Base-by-base conservation (phyloP, 2,329 filamentous ascomycete species). In the Pseudomassariella vexata region DNA sequence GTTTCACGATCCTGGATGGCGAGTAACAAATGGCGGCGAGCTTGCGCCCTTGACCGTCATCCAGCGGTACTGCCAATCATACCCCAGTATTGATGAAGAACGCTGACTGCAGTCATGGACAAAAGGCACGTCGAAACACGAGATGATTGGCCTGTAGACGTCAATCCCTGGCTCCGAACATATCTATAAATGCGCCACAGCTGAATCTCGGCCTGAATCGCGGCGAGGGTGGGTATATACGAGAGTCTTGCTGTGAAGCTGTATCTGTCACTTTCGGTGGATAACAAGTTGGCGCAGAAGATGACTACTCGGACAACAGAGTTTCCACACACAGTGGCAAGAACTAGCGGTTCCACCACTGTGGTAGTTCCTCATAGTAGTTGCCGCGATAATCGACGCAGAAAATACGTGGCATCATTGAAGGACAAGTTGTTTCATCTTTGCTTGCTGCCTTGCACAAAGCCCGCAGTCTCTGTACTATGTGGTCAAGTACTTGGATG, bases 101-200 rank as follows among this genome's bases (percentile, higher is more conserved):
- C 42, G 41, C 41, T 46, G 45, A 46, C 42, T 42, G 44, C 40
- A 39, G 42, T 37, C 30, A 47, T 34, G 43, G 45, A 37, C 42
- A 26, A 41, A n/a, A 35, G 35, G 42, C 32, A 37, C 38, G 27
- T 40, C 32, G 30, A 38, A 32, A 32, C 30, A 27, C 20, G 28
- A 27, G 32, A 27, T 55, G 49, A 59, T 59, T 58, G 55, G 53
- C 30, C 37, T 27, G 14, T 17, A 17, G 29, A 32, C 28, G 27
- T 32, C 20, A 30, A 50, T 46, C 45, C 45, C 40, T 47, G 44
- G 44, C 41, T 38, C 40, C 40, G 42, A 37, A 40, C 44, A 47
- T 44, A 46, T 41, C 39, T 37, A 39, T 44, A 41, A 46, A 49
- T 42, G 48, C 55, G 56, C 57, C 56, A 57, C 55, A 55, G 57